Percentiles rank a stretch among this genome's conserved stretches.
These are phyloP conservation scores for Massospora cicadina DNA, from an alignment of 371 early-diverging fungal species.

Conservation along the genomic window DNA sequence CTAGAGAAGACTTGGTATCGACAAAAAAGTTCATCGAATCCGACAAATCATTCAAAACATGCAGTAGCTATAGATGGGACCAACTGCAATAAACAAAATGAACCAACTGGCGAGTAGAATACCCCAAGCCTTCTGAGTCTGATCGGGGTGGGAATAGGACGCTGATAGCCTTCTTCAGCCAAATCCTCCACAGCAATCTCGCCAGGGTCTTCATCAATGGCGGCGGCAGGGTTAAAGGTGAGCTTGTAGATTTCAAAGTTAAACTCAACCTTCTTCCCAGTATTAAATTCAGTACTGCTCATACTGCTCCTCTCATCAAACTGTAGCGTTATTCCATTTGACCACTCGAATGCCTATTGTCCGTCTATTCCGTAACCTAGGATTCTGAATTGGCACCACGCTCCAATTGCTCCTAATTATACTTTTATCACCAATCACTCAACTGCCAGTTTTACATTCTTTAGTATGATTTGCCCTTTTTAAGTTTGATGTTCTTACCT, in stretches of 20 bases:
- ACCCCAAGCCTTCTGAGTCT: background rate
- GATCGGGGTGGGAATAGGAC: background rate
- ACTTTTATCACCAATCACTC: too few species aligned
- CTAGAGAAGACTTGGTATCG: background rate
- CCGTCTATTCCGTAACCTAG: too few species aligned
- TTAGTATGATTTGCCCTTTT: too few species aligned
- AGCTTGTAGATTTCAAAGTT: background rate
- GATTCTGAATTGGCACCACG: too few species aligned
- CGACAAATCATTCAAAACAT: background rate
- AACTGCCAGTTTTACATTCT: too few species aligned
- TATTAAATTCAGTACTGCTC: too few species aligned
- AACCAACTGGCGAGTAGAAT: background rate
- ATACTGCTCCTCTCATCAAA: too few species aligned
- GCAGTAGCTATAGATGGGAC: background rate
- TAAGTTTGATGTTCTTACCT: too few species aligned
- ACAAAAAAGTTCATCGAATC: background rate
- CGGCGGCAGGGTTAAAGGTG: background rate
- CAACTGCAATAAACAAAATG: background rate
- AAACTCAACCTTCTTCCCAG: background rate
- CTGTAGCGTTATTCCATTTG: too few species aligned
- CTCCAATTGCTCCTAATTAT: too few species aligned
- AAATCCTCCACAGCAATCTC: background rate
- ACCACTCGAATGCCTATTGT: too few species aligned
- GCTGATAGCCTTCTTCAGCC: background rate
- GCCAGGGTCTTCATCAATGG: background rate